Evolutionary conservation across 1,284 basidiomycete species (phyloP), one percentile per base, ranked within the genome.

Genomic region (Fomitopsis schrenkii): DNA sequence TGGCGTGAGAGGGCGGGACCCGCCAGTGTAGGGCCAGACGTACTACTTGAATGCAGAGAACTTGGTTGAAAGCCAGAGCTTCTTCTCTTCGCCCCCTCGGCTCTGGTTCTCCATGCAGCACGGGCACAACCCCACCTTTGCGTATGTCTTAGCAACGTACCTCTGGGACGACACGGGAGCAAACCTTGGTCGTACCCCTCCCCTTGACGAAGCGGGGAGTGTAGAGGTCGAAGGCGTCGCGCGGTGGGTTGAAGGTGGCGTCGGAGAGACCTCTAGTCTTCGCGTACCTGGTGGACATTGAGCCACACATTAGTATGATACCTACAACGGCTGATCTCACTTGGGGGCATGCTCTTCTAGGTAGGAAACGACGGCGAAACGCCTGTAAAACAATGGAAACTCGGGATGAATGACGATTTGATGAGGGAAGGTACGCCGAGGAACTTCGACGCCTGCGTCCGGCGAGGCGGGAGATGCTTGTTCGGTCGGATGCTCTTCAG

Each of bases 21-120:
- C 26, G 10, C n/a, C 50, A 38, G 17, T 22, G 59, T 28, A n/a
- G 15, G 63, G 55, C 41, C 36, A 19, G 52, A 69, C 68, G 50
- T 66, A 85, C 86, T 76, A 92, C 90, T 91, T 92, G 76, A 86
- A 93, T 28, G 90, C 90, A 26, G 87, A 90, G 68, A 89, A 87
- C 69, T 93, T 92, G 83, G 86, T 92, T 1, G 84, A 83, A 26
- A 92, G 73, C 89, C 91, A 92, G 36, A 87, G 66, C 41, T 79
- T 78, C 67, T 81, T 83, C 7, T 83, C 83, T 62, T 83, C 82
- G 0, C 91, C 90, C 0, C 90, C 90, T 12, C 90, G 80, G 45
- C 75, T 76, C 7, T 70, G 71, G 36, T 76, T 70, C 73, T 93
- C 91, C 48, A 84, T 73, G 69, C 92, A 94, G 48, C 93, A 83